Evolutionary conservation across 768 basidiomycete species (phyloP), one percentile per base, ranked within the genome.

Genomic region (Panaeolus cyanescens): DNA sequence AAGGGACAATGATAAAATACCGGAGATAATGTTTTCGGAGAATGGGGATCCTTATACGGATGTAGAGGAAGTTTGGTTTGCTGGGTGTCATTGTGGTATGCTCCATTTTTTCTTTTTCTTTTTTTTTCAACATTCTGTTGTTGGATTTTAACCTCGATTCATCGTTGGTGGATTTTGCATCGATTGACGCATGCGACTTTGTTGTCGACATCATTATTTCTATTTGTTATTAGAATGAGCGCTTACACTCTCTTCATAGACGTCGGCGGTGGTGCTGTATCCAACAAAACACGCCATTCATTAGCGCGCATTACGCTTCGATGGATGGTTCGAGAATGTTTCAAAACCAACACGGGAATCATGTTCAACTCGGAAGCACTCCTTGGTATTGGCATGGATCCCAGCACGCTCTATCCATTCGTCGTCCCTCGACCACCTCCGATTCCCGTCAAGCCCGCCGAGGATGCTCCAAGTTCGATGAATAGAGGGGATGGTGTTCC

Each of bases 251-350:
- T 55, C 33, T 13, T 19, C 31, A 34, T 60, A 83, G 83, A 86
- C 65, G 78, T 87, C 22, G 86, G 86, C 12, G 87, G 87, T n/a
- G 85, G 85, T 0, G 80, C 82, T 8, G 81, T 81, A 2, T 72
- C 68, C 58, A 84, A 86, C 66, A 76, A 75, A 32, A 80, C 78
- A 0, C 72, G 74, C 1, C 70, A 84, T 55, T 76, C 78, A 3
- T 81, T 88, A 0, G 80, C 85, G 0, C 78, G 83, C 55, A 84
- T 87, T 39, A 71, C 86, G 3, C 77, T 88, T 2, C 79, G 82
- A 1, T 88, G 90, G 90, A 90, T 92, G 89, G 73, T 92, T 31
- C 83, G 90, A 32, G 85, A 91, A 67, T 85, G 83, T 65, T 88
- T 90, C 80, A 80, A 80, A 59, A 70, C 83, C 8, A 74, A 85